Conservation (phyloP, 139 green algal species). For the Auxenochlorella pyrenoidosa region DNA sequence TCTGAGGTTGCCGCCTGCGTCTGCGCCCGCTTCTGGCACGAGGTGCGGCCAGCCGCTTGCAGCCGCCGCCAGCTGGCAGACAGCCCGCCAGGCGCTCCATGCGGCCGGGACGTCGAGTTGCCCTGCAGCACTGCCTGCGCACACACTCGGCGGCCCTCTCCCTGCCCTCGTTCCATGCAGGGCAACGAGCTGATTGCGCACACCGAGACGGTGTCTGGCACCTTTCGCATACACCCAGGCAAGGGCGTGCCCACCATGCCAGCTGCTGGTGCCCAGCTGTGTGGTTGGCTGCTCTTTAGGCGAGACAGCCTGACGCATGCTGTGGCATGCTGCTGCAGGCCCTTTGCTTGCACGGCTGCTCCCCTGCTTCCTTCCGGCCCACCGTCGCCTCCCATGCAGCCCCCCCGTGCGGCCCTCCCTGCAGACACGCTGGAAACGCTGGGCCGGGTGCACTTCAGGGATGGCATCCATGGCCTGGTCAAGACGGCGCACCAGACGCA, state of each 20-base stretch:
- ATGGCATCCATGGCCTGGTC: conserved; percentile 42
- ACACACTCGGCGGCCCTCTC: too few species aligned
- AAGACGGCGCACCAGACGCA: conserved; percentile 71
- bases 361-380: background rate
- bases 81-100: too few species aligned
- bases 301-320: too few species aligned
- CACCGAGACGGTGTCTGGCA: conserved; percentile 64
- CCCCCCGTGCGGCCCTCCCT: background rate
- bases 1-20: too few species aligned
- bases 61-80: too few species aligned
- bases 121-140: too few species aligned
- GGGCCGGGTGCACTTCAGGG: conserved; percentile 46
- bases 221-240: conserved; percentile 60
- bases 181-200: conserved; percentile 56
- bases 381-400: background rate
- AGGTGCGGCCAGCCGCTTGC: too few species aligned
- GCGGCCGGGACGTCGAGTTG: too few species aligned
- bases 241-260: background rate
- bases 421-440: conserved; percentile 60
- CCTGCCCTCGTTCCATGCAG: too few species aligned
- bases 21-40: too few species aligned
- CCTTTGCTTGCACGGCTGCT: background rate
- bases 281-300: too few species aligned
- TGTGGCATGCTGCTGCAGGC: background rate
- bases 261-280: background rate